Conservation (phyloP, 805 yeast species). For the Pichia pseudocactophila region DNA sequence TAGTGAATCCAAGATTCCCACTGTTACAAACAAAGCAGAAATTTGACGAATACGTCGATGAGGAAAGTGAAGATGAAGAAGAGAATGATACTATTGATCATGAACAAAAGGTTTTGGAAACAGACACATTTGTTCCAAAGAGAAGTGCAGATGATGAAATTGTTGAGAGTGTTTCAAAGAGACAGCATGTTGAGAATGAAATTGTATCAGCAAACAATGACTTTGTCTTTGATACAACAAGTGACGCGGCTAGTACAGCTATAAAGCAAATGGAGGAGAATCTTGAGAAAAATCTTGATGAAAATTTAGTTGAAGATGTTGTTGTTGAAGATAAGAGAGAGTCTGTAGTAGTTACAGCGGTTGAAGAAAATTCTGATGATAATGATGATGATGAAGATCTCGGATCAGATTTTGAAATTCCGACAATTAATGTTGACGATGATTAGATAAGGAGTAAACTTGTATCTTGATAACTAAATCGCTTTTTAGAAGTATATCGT, state of each 20-base stretch:
- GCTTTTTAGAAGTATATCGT: slow-evolving; percentile 1
- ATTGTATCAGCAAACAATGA: slow-evolving; percentile 9
- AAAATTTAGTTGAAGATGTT: slow-evolving; percentile 5
- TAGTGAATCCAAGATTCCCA: slow-evolving; percentile 74
- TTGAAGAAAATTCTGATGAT: slow-evolving; percentile 3
- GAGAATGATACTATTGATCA: not conserved
- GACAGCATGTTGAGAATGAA: slow-evolving; percentile 10
- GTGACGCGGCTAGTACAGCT: slow-evolving; percentile 2
- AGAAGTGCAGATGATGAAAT: slow-evolving; percentile 6
- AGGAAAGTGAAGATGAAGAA: slow-evolving; percentile 14
- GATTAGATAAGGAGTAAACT: slow-evolving; percentile 16
- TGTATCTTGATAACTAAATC: not conserved
- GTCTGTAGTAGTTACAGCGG: slow-evolving; percentile 1
- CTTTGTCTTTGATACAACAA: slow-evolving; percentile 14
- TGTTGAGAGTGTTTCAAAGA: slow-evolving; percentile 12
- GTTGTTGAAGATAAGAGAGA: slow-evolving; percentile 5
- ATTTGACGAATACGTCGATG: slow-evolving; percentile 9
- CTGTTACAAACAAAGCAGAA: slow-evolving; percentile 15
- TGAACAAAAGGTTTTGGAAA: slow-evolving; percentile 7
- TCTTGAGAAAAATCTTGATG: not conserved
- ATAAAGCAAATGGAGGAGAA: not conserved
- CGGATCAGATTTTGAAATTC: slow-evolving; percentile 30
- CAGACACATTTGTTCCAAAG: slow-evolving; percentile 2
- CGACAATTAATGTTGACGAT: slow-evolving; percentile 27
- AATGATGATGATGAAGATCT: slow-evolving; percentile 17